Conservation (phyloP, 345 rosid genomes). For the Aquilaria sinensis region DNA sequence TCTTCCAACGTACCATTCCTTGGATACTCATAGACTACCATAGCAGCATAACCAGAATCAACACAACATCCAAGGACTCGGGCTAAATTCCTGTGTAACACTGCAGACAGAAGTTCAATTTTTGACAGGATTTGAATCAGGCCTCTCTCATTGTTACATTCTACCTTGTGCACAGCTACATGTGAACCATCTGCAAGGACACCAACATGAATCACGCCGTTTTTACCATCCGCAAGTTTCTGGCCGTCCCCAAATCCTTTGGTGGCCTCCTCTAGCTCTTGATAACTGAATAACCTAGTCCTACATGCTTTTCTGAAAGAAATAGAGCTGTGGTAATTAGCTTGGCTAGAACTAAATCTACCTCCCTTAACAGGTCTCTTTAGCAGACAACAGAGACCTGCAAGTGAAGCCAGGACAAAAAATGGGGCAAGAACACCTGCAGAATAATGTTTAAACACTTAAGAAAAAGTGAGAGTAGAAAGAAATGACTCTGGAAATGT, state of each 20-base stretch:
- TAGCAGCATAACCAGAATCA: constrained; percentile 42
- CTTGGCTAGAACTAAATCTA: constrained; percentile 25
- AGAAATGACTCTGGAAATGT: background rate
- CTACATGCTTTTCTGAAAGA: constrained; percentile 66
- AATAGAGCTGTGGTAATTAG: constrained; percentile 33
- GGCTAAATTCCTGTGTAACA: constrained; percentile 61
- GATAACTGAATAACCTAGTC: constrained; percentile 53
- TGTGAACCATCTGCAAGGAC: constrained; percentile 57
- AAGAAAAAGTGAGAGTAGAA: background rate
- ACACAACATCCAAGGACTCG: constrained; percentile 64
- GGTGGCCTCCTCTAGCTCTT: constrained; percentile 73
- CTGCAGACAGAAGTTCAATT: constrained; percentile 50
- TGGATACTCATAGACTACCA: constrained; percentile 65
- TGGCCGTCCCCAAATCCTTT: constrained; percentile 51
- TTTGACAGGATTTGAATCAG: constrained; percentile 48
- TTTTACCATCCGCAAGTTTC: constrained; percentile 37
- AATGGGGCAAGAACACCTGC: constrained; percentile 50
- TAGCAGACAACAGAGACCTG: constrained; percentile 45
- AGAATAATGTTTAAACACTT: background rate
- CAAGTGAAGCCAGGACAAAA: constrained; percentile 38
- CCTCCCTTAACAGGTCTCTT: constrained; percentile 38
- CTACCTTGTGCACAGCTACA: constrained; percentile 59
- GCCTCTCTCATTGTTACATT: constrained; percentile 46
- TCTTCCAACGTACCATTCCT: constrained; percentile 60
- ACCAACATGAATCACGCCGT: constrained; percentile 51